Base-by-base conservation (phyloP, 2,329 filamentous ascomycete species). In the Colletotrichum tamarilloi region DNA sequence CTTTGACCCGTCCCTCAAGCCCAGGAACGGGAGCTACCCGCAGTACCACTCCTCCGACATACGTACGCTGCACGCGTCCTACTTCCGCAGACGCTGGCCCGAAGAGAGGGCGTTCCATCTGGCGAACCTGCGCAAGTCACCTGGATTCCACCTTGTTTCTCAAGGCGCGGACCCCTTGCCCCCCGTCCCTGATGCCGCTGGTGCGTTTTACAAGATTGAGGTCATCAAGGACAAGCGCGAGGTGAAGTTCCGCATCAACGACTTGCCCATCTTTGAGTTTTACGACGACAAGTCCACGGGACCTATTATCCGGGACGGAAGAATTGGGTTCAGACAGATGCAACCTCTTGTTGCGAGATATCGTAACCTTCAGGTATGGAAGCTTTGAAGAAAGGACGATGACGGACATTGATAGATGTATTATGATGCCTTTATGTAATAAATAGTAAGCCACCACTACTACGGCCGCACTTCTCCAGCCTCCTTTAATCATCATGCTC, bases 281-380 rank as follows among this genome's bases (percentile, higher is more conserved):
- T 75, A 78, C 4, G 79, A 81, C 62, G 77, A 76, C 26, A 77
- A 79, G 28, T 73, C 77, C 19, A 81, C 80, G 1, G 80, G 79
- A 1, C 77, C 80, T 19, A 77, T 75, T 3, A 46, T 76, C n/a
- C 59, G 73, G 19, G 75, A 73, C n/a, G 75, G 79, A 0, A 75
- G 79, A 24, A 81, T 81, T 57, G 79, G 75, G 16, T 77, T 81
- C 42, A 76, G 79, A n/a, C 78, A 79, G 62, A 80, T 80, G 79
- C 76, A 78, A 70, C 79, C 79, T 19, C 69, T 81, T 5, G 72
- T 81, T 22, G 79, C 78, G 2, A 72, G 76, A 26, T 80, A 80
- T 72, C 75, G 79, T 4, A 80, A 81, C 64, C 52, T 80, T n/a
- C 77, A 80, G 71, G 79, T 80, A 1, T 79, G 79, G 79, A 75